phyloP scores from a whole-genome alignment of 2,329 filamentous ascomycete species.

The Botrytis tulipae region DNA sequence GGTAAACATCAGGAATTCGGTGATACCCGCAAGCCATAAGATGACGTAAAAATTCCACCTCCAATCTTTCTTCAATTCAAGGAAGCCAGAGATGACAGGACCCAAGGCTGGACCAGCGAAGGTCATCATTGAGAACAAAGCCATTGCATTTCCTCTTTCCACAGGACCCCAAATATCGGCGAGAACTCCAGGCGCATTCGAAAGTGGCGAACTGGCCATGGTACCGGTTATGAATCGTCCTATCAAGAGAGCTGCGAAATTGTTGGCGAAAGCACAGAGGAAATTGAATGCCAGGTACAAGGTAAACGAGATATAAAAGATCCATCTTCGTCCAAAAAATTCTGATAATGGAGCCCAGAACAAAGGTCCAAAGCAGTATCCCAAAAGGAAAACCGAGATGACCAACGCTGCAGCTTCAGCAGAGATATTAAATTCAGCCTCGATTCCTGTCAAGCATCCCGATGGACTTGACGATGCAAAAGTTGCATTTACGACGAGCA shows the following conservation, averaged over 20 bases:
- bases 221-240: slow-evolving; percentile 65
- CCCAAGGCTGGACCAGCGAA: slow-evolving; percentile 55
- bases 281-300: slow-evolving; percentile 61
- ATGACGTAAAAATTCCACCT: slow-evolving; percentile 52
- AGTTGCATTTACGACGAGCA: slow-evolving; percentile 44
- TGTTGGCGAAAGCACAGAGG: slow-evolving; percentile 55
- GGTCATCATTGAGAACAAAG: slow-evolving; percentile 62
- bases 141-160: slow-evolving; percentile 57
- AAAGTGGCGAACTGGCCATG: slow-evolving; percentile 60
- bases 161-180: slow-evolving; percentile 58
- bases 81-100: slow-evolving; percentile 53
- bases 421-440: slow-evolving; percentile 39
- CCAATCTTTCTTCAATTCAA: slow-evolving; percentile 53
- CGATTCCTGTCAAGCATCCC: slow-evolving; percentile 41
- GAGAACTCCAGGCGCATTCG: slow-evolving; percentile 61
- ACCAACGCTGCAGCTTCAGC: slow-evolving; percentile 43
- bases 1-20: slow-evolving; percentile 50
- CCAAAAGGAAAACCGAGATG: slow-evolving; percentile 46
- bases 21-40: slow-evolving; percentile 45
- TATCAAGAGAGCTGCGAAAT: slow-evolving; percentile 58
- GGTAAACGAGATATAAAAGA: slow-evolving; percentile 59
- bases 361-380: slow-evolving; percentile 47
- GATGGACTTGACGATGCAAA: slow-evolving; percentile 45
- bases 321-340: slow-evolving; percentile 57
- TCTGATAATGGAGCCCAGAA: slow-evolving; percentile 46